These are phyloP conservation scores for Aspergillus luchuensis DNA, from an alignment of 2,329 filamentous ascomycete species.

Conservation along the genomic window DNA sequence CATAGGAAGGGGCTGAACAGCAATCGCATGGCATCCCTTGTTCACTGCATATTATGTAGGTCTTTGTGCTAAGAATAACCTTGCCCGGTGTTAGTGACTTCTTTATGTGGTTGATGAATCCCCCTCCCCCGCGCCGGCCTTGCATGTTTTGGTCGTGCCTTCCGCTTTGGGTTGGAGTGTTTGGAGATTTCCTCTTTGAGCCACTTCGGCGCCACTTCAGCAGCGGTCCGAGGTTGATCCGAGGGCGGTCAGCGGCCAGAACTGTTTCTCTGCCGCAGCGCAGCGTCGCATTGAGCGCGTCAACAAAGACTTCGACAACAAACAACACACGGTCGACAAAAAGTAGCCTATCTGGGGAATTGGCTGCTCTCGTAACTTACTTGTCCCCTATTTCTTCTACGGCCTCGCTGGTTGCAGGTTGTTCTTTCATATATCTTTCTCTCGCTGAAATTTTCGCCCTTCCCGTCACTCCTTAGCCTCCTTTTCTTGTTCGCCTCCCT, in stretches of 20 bases:
- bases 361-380: constrained; percentile 4
- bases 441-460: not conserved
- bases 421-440: not conserved
- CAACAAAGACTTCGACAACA: constrained; percentile 17
- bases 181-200: constrained; percentile 36
- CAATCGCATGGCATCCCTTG: not conserved
- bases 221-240: constrained; percentile 33
- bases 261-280: constrained; percentile 22
- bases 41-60: not conserved
- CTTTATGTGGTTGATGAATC: not conserved
- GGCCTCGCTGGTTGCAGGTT: not conserved
- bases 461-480: constrained; percentile 11
- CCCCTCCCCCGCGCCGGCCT: constrained; percentile 18
- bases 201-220: constrained; percentile 10
- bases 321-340: constrained; percentile 8
- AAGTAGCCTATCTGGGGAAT: constrained; percentile 6
- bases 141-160: constrained; percentile 25
- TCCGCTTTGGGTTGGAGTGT: constrained; percentile 30
- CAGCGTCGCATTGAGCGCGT: constrained; percentile 28
- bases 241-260: constrained; percentile 9
- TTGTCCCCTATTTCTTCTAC: not conserved
- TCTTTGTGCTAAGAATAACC: constrained; percentile 15
- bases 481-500: not conserved
- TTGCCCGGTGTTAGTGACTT: not conserved
- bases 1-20: not conserved